These are phyloP conservation scores for Pezicula radicicola DNA, from an alignment of 2,329 filamentous ascomycete genomes.

Conservation along the genomic window DNA sequence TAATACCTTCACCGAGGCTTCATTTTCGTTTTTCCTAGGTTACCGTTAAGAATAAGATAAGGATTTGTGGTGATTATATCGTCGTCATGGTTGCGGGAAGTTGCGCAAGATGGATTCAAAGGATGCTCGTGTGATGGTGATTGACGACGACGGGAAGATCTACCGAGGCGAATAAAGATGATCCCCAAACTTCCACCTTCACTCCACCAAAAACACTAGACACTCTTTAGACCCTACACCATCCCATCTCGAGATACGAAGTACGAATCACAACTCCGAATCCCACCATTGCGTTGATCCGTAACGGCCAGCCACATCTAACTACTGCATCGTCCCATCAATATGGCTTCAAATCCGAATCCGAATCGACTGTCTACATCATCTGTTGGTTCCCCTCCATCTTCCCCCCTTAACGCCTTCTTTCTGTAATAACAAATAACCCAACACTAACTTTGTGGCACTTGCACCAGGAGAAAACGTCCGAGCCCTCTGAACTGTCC, in stretches of 20 bases:
- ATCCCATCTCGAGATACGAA: too few relatives aligned
- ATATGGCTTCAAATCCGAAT: not conserved
- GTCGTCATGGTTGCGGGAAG: too few relatives aligned
- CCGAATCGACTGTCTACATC: slow-evolving; percentile 1
- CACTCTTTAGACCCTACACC: too few relatives aligned
- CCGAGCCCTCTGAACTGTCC: slow-evolving; percentile 26
- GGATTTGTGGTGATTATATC: too few relatives aligned
- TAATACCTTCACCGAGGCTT: not conserved
- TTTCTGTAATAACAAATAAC: not conserved
- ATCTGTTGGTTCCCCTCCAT: not conserved
- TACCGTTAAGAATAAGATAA: too few relatives aligned
- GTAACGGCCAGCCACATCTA: too few relatives aligned
- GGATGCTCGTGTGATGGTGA: too few relatives aligned
- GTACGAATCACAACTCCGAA: not conserved
- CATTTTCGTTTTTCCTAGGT: not conserved
- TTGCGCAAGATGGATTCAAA: too few relatives aligned
- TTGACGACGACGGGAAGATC: too few relatives aligned
- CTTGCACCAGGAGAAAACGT: slow-evolving; percentile 5
- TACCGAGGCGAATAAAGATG: too few relatives aligned
- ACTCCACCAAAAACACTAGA: not conserved
- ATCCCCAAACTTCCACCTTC: not conserved
- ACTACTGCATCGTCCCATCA: too few relatives aligned
- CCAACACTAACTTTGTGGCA: not conserved
- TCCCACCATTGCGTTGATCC: not conserved
- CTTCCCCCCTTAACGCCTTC: not conserved